Percentiles rank a stretch among this genome's conserved stretches.
These are phyloP conservation scores for Syncephalastrum contaminatum DNA, from an alignment of 371 early-diverging fungal genomes.

Conservation along the genomic window DNA sequence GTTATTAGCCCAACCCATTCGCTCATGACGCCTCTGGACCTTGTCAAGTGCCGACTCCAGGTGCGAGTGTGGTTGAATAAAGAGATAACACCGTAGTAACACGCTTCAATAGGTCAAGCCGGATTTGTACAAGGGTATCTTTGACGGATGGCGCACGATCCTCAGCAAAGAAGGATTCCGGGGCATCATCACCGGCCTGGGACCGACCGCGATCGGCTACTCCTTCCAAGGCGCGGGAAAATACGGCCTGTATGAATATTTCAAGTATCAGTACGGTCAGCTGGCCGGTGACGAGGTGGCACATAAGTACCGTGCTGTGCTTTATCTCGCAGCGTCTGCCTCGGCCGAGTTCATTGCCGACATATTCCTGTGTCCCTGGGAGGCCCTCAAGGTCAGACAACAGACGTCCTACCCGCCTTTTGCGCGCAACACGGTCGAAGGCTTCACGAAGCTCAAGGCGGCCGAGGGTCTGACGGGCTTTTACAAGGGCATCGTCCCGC, in stretches of 20 bases:
- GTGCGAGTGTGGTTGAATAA: background rate
- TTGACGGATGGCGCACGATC: constrained; percentile 67
- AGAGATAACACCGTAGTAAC: background rate
- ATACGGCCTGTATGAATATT: constrained; percentile 87
- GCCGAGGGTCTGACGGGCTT: constrained; percentile 66
- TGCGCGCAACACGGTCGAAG: constrained; percentile 64
- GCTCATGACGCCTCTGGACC: constrained; percentile 63
- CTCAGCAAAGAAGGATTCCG: constrained; percentile 69
- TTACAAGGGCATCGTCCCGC: constrained; percentile 76
- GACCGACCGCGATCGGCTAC: constrained; percentile 85
- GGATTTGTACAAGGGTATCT: constrained; percentile 66
- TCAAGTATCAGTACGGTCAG: constrained; percentile 71
- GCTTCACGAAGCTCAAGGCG: constrained; percentile 58
- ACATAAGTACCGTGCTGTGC: constrained; percentile 66
- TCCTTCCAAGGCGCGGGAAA: constrained; percentile 87
- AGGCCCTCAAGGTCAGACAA: constrained; percentile 78
- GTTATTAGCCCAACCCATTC: constrained; percentile 50
- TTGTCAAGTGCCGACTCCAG: constrained; percentile 70
- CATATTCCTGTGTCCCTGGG: constrained; percentile 77
- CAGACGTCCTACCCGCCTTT: constrained; percentile 71
- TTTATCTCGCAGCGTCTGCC: constrained; percentile 80
- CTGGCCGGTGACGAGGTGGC: constrained; percentile 75
- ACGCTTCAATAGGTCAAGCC: constrained; percentile 42
- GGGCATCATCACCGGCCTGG: constrained; percentile 76
- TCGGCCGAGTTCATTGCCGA: constrained; percentile 90